A percentile compares a stretch with the other conserved stretches of the same genome.
phyloP scores from a whole-genome alignment of 2,329 filamentous ascomycete species.

The Pseudogymnoascus sp. region DNA sequence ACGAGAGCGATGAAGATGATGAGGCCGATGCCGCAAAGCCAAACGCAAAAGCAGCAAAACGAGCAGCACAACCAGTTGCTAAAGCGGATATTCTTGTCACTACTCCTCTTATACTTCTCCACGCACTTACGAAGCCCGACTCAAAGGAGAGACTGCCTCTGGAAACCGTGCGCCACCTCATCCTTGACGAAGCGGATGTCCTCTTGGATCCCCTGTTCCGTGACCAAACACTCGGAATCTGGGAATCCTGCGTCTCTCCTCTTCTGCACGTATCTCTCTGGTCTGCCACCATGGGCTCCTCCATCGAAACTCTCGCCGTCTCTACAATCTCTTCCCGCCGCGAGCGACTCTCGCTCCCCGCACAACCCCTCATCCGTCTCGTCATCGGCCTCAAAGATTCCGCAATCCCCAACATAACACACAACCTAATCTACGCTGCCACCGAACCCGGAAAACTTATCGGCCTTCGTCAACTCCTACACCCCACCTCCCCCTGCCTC shows the following conservation, averaged over 20 bases:
- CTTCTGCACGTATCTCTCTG: conserved; percentile 73
- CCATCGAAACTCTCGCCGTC: conserved; percentile 70
- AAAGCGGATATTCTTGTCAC: conserved; percentile 75
- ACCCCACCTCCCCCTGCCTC: conserved; percentile 56
- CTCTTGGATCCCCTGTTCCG: conserved; percentile 85
- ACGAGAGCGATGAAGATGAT: conserved; percentile 28
- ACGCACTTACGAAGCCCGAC: conserved; percentile 52
- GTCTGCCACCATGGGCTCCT: conserved; percentile 96
- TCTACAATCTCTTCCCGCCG: conserved; percentile 55
- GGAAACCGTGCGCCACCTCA: conserved; percentile 61
- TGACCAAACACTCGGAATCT: conserved; percentile 78
- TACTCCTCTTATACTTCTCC: conserved; percentile 70
- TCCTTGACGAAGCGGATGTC: conserved; percentile 92
- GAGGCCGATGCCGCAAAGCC: conserved; percentile 21
- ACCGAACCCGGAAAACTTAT: conserved; percentile 91
- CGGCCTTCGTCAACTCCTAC: conserved; percentile 80
- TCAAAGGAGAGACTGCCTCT: conserved; percentile 39
- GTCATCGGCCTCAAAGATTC: conserved; percentile 97
- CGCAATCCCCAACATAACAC: conserved; percentile 83
- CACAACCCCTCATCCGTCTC: conserved; percentile 59
- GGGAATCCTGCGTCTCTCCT: conserved; percentile 66
- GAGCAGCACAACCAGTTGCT: conserved; percentile 42
- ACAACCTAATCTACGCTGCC: conserved; percentile 83
- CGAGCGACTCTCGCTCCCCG: conserved; percentile 28
- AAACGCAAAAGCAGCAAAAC: conserved; percentile 25